Evolutionary conservation across 805 yeast species (phyloP), one percentile per base, ranked within the genome.

Genomic region (Candida endomychidarum): DNA sequence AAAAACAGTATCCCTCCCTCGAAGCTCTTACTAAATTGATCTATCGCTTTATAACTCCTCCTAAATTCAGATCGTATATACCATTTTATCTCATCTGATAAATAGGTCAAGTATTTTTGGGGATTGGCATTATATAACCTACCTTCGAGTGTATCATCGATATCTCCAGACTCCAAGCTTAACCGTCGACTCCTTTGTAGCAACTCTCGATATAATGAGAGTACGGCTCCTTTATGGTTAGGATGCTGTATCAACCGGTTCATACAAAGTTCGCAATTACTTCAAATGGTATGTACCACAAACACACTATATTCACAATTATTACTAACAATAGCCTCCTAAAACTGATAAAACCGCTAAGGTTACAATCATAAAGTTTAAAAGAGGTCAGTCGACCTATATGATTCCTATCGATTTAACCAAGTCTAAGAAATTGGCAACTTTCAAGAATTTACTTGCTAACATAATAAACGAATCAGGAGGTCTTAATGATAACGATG

Each of bases 381-480:
- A 67, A 40, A 49, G 67, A 21, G 47, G 46, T 2, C 56, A 53
- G 26, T 40, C 58, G 3, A 64, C 72, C 1, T 67, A 61, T 40
- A 50, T 56, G 17, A 35, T 65, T 8, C 56, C 66, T 0, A 38
- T 66, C 8, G 52, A 52, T 9, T 47, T 60, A 9, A 32, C 19
- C 8, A 32, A 32, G 18, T 8, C 33, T 10, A 25, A 36, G 33
- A 40, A 41, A 25, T 26, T 49, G 47, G 16, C 23, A 11, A 38
- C 43, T 25, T 41, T 66, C 35, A 47, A 50, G 37, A 39, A 44
- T 3, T 39, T 53, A 14, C 58, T 79, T 17, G 55, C 57, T 1
- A 49, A 53, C 5, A 66, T 71, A 18, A 65, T 80, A 18, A 67
- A 70, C 41, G 46, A 57, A 2, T 63, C 77, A 0, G 83, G 83